These are phyloP conservation scores for Candolleomyces eurysporus DNA, from an alignment of 768 basidiomycete genomes.

Conservation along the genomic window DNA sequence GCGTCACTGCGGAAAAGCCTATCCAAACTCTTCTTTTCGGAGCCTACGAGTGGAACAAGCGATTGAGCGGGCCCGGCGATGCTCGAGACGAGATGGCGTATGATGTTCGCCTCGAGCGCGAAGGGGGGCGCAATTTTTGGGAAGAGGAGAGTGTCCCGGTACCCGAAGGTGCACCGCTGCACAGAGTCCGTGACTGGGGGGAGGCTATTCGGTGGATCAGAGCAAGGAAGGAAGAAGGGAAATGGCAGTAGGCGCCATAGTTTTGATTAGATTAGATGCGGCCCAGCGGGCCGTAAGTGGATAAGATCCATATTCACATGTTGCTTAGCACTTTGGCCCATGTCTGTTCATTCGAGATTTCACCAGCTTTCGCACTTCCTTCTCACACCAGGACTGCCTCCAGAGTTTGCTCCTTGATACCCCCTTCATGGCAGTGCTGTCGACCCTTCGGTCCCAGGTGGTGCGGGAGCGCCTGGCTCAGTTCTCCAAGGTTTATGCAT, in stretches of 20 bases:
- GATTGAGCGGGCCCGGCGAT: conserved; percentile 45
- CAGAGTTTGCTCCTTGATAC: neutral
- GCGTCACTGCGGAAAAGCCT: conserved; percentile 44
- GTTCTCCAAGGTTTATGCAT: conserved; percentile 52
- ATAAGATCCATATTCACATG: conserved; percentile 1
- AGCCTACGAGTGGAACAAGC: conserved; percentile 72
- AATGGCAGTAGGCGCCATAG: neutral
- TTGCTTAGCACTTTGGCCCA: neutral
- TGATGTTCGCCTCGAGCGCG: conserved; percentile 44
- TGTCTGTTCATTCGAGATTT: neutral
- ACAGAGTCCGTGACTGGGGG: conserved; percentile 61
- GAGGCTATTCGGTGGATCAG: conserved; percentile 53
- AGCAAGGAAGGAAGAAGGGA: conserved; percentile 17
- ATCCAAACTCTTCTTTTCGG: conserved; percentile 73
- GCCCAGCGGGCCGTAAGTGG: neutral
- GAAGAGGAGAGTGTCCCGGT: conserved; percentile 49
- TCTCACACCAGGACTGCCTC: neutral
- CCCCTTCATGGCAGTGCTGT: conserved; percentile 28
- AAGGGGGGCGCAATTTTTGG: conserved; percentile 55
- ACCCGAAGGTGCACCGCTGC: conserved; percentile 47
- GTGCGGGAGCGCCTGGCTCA: conserved; percentile 38
- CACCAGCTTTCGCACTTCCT: neutral
- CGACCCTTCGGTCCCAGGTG: conserved; percentile 30
- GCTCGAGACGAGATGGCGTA: conserved; percentile 53
- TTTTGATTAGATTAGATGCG: neutral